Conservation (phyloP, 129 eudicot species). For the Smallanthus sonchifolius region DNA sequence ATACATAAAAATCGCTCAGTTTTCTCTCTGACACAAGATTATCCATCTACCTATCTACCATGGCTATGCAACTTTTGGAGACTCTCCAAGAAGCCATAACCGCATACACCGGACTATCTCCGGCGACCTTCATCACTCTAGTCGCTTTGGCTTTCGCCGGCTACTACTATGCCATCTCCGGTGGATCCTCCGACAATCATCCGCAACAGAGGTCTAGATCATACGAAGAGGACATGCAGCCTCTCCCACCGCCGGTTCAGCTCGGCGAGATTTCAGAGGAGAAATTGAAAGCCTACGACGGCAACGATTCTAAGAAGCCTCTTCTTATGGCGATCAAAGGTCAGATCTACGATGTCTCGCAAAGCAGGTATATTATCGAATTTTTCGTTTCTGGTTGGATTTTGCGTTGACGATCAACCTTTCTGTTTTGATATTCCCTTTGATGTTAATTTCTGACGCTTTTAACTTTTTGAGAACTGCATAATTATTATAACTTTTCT, state of each 20-base stretch:
- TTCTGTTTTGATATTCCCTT: background rate
- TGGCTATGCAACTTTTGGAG: conserved; percentile 64
- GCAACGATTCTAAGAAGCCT: conserved; percentile 67
- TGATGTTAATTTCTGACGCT: background rate
- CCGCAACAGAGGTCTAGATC: conserved; percentile 23
- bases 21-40: too few relatives aligned
- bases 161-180: conserved; percentile 54
- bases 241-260: conserved; percentile 86
- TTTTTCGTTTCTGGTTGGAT: too few relatives aligned
- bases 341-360: conserved; percentile 89
- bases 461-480: background rate
- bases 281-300: conserved; percentile 63
- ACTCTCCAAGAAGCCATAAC: conserved; percentile 56
- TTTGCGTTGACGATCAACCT: too few relatives aligned
- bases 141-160: conserved; percentile 54
- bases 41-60: background rate
- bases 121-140: conserved; percentile 57
- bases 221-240: conserved; percentile 47
- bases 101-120: conserved; percentile 69
- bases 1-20: background rate
- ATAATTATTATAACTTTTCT: too few relatives aligned
- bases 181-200: conserved; percentile 42
- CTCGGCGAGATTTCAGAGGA: conserved; percentile 72
- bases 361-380: conserved; percentile 58
- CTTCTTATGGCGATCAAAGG: conserved; percentile 91